Evolutionary conservation across 208 protist genomes (phyloP).

Genomic region (Trypanosoma congolense): DNA sequence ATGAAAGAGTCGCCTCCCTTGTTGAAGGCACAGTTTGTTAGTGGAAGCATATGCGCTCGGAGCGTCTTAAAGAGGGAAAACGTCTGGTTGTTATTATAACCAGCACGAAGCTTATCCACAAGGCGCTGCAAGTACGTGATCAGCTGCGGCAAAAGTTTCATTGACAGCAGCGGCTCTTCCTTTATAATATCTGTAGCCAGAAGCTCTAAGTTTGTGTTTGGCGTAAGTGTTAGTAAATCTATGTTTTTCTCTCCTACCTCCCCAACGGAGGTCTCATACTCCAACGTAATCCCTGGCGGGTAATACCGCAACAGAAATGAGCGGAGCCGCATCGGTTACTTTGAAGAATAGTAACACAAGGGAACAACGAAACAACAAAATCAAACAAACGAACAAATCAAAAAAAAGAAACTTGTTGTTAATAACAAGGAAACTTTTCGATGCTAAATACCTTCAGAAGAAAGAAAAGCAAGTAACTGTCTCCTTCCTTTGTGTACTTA

Average conservation of each 20-base stretch:
- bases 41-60: constrained; percentile 93
- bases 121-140: constrained; percentile 82
- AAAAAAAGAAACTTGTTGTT: too few species aligned
- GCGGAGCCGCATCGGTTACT: constrained; percentile 85
- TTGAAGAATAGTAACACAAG: too few species aligned
- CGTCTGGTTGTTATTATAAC: constrained; percentile 67
- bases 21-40: constrained; percentile 97
- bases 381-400: too few species aligned
- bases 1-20: constrained; percentile 93
- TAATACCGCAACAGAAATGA: constrained; percentile 94
- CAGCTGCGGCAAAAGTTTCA: constrained; percentile 70
- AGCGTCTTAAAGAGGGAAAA: constrained; percentile 94
- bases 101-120: constrained; percentile 76
- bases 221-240: constrained; percentile 85
- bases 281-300: constrained; percentile 92
- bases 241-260: constrained; percentile 86
- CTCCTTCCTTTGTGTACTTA: too few species aligned
- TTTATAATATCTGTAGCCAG: constrained; percentile 81
- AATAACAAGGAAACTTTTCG: too few species aligned
- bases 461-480: too few species aligned
- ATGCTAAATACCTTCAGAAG: too few species aligned
- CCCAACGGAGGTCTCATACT: constrained; percentile 85
- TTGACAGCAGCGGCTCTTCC: constrained; percentile 86
- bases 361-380: too few species aligned
- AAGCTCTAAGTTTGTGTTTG: constrained; percentile 77